Base-by-base conservation (phyloP, 306 rosid genomes). In the Nissolia schottii region DNA sequence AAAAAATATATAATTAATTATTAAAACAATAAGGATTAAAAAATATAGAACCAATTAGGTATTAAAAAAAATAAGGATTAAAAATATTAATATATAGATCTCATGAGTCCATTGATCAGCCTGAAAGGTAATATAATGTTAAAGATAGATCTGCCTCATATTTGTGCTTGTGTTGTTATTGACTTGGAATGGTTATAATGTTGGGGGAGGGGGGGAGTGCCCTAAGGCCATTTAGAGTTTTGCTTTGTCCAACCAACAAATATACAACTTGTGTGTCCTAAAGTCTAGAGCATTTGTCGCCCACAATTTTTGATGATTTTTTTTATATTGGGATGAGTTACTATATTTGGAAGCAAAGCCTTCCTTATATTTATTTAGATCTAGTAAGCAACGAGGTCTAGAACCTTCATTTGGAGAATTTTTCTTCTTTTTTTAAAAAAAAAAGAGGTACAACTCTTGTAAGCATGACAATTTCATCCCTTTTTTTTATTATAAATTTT, bases 201-300 rank as follows among this genome's bases (percentile, higher is more conserved):
- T n/a, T n/a, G n/a, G n/a, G n/a, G n/a, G n/a, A n/a, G n/a, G 13
- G 43, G 63, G 22, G 56, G 78, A 75, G 78, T 78, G 81, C 74
- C 68, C 3, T 1, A 1, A 22, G 22, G 16, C 10, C 64, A 35
- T 54, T 32, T 3, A 65, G 54, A 58, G 63, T 50, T 76, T 19
- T 24, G 10, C 62, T 70, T 78, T 64, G 40, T 64, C 46, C 64
- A 71, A 76, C 77, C 6, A 72, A 22, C 70, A 48, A 61, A 61
- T 61, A 74, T 57, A 58, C 67, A 65, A 38, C 74, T n/a, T 58
- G n/a, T n/a, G n/a, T n/a, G 62, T 55, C 68, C 65, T 2, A 65
- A 76, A 67, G 60, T 54, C 49, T 23, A 35, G 40, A 24, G 14
- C 40, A 16, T 61, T 48, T 77, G 87, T 80, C 85, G 87, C 71